Base-by-base conservation (phyloP, 2,329 filamentous ascomycete species). In the Fusarium tanahbumbuense region DNA sequence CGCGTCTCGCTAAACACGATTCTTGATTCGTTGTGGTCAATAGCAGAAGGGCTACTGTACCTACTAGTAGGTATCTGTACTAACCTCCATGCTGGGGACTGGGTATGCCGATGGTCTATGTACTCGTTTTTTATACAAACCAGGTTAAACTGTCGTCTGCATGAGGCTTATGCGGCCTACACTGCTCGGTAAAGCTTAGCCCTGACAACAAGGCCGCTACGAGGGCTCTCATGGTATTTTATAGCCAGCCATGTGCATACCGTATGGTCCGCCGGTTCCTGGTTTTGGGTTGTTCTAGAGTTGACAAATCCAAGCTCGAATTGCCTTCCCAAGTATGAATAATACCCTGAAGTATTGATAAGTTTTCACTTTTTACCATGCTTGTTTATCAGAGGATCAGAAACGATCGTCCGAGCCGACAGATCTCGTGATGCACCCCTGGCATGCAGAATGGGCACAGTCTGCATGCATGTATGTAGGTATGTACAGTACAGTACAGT, bases 11-110 rank as follows among this genome's bases (percentile, higher is more conserved):
- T 60, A 64, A 63, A 10, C 42, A 25, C 40, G 50, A 37, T 50
- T n/a, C 48, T 46, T 68, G 58, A 70, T 70, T 70, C 54, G 67
- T 34, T 56, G 40, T 22, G n/a, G 42, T 30, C 18, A 37, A 28
- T 9, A 34, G 37, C 45, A 50, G 40, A 60, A 27, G 47, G 28
- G 48, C 54, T 37, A 37, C 28, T 30, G 28, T 30, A 30, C 18
- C 34, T 37, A 37, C 32, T 18, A 18, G 16, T 34, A 34, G 32
- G 34, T 37, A 28, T 28, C 28, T 28, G 28, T 13, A 28, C 28
- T 28, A 28, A 28, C 28, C 28, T 28, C 27, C 27, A 28, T 28
- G 12, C 30, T 32, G 10, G 34, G 34, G 5, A 18, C 28, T 28
- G 28, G 28, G 32, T 37, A 37, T 37, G 34, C 34, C 56, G 41